Evolutionary conservation across 164 flowering plant genomes (phyloP), one percentile per base, ranked within the genome.

Genomic region (Warburgia ugandensis): DNA sequence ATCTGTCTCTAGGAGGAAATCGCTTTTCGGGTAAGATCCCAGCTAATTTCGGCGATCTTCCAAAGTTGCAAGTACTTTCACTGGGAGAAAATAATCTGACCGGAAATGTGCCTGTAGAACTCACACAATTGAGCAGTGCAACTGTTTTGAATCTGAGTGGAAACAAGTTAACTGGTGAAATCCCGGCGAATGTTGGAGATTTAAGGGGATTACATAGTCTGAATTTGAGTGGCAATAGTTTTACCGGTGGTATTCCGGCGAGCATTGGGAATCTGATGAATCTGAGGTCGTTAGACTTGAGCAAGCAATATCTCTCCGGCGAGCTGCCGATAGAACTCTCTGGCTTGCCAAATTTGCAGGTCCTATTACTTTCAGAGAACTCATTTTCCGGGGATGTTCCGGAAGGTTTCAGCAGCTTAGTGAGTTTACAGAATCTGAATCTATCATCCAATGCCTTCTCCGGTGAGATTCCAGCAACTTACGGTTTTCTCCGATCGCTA

Each of bases 321-420:
- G 72, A 73, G 65, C 49, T 76, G 43, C 94, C 94, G 1, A 7
- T 71, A 39, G 94, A 79, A 58, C 67, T 84, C 11, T 71, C 76
- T 26, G 94, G 94, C 17, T 61, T 84, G 67, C 94, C 94, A 1
- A 76, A 61, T 60, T 54, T 84, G 60, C 73, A 73, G 62, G 43
- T 71, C 30, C 75, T 84, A 17, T 69, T 77, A 14, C 58, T 84
- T 45, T 63, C 78, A 44, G 86, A 73, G 46, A 84, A 84, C 53
- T 41, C 17, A 16, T 65, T 84, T 5, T 54, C 70, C 27, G 94
- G 88, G 11, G 64, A 67, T 51, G 69, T 79, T 30, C 88, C 83
- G 26, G 82, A 81, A 70, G 85, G 94, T 21, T 79, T 84, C 60
- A 81, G 86, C 64, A 84, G 88, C 53, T 73, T 81, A 44, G 29